Base-by-base conservation (phyloP, 345 rosid species). In the Abelmoschus esculentus region DNA sequence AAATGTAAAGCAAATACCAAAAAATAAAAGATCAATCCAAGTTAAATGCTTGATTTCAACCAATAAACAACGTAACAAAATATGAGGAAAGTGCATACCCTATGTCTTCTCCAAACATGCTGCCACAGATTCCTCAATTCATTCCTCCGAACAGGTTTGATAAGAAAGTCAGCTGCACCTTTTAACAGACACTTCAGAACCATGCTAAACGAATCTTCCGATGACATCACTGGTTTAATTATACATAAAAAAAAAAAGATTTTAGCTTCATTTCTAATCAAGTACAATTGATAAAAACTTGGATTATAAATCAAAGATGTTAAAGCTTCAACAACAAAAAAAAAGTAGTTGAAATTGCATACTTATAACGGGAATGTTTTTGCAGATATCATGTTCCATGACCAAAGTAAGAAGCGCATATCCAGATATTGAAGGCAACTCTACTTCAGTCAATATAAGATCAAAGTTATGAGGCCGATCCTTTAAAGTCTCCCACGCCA, bases 291-390 rank as follows among this genome's bases (percentile, higher is more conserved):
- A 42, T 42, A 7, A 38, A 38, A 38, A 38, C 42, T 7, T 38
- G 2, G 10, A 38, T 1, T 38, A 38, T 38, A 42, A 42, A 42
- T 2, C 46, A 10, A 42, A 42, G 46, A 42, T 42, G 46, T 12
- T 42, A 42, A 8, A 9, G 12, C n/a, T n/a, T n/a, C n/a, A 3
- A 42, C 46, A 42, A 42, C 2, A 42, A 8, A 42, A 22, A 4
- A 12, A 12, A 1, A 22, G 26, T 14, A 49, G 18, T 15, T 49
- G 54, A 49, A 49, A 49, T 14, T 14, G 28, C 89, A 72, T 85
- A 90, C 96, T 87, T 86, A 90, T 90, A 74, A 90, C 93, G 64
- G 96, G 96, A 66, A 90, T 90, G 61, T 86, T 85, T 78, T 84
- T 87, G 85, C 87, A 86, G 60, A 85, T 49, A 31, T 87, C 93